Base-by-base conservation (phyloP, 2,329 filamentous ascomycete genomes). In the Alternaria ethzedia region DNA sequence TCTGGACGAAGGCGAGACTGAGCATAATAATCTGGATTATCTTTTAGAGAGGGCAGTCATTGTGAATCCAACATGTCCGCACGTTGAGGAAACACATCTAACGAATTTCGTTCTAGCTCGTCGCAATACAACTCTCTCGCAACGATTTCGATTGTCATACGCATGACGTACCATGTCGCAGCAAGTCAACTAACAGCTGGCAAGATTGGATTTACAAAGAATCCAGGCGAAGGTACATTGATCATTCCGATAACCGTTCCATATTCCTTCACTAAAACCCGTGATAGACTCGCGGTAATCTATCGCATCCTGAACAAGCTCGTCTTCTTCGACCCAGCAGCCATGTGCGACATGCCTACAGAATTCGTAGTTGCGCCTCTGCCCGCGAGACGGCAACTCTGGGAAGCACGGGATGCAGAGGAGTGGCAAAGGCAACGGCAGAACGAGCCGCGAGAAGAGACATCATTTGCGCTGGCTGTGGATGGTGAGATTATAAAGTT, bases 1-100 rank as follows among this genome's bases (percentile, higher is more conserved):
- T 20, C 41, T 84, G 26, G 77, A 81, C 51, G 82, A 85, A 74
- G 82, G 82, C 44, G 80, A 83, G 67, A 83, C 79, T 2, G 78
- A 82, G 1, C 54, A 82, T 28, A 84, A 83, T 62, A 78, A 83
- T 50, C 64, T 80, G 43, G 83, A 85, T 64, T n/a, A 45, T 58
- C 56, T 58, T 32, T 32, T 58, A 2, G 56, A 51, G 20, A 58
- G 32, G 46, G 56, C 56, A 0, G 56, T 58, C 9, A 45, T 57
- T 26, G 44, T 57, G 28, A 41, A 45, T 26, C 25, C 3, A 25
- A 5, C 23, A 2, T 15, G 17, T 17, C 23, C 7, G 17, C 11
- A 9, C 8, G 28, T 21, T 7, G 3, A 30, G 44, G 7, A 21
- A 30, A 7, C 10, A 45, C 20, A n/a, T 17, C n/a, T 56, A 8